Percentiles rank a stretch among this genome's conserved stretches.
These are phyloP conservation scores for Fusarium veterinarium DNA, from an alignment of 2,329 filamentous ascomycete species.

Conservation along the genomic window DNA sequence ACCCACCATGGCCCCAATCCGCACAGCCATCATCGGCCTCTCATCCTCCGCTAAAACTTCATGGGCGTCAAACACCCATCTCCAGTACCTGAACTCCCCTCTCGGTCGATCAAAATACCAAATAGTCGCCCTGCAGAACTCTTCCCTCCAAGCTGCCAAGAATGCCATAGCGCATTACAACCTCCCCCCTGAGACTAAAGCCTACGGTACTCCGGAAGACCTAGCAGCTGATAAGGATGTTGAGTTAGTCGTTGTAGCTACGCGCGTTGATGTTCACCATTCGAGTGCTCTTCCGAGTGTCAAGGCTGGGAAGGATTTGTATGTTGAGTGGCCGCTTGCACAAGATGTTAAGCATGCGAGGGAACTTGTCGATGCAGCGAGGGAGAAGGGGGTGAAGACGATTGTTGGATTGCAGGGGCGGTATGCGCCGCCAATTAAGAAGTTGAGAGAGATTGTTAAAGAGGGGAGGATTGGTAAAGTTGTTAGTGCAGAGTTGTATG, in stretches of 20 bases:
- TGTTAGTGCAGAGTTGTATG: conserved; percentile 60
- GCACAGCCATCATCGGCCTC: conserved; percentile 68
- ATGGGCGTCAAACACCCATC: conserved; percentile 67
- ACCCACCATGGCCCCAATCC: conserved; percentile 60
- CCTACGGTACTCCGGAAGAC: conserved; percentile 62
- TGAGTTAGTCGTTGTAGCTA: conserved; percentile 66
- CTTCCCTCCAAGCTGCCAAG: conserved; percentile 56
- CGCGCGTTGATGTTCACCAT: conserved; percentile 65
- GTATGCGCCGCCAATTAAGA: conserved; percentile 56
- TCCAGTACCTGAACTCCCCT: conserved; percentile 67
- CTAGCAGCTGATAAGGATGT: conserved; percentile 62
- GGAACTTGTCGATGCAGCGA: conserved; percentile 54
- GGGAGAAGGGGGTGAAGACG: conserved; percentile 50
- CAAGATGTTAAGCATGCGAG: conserved; percentile 54
- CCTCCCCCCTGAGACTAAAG: conserved; percentile 54
- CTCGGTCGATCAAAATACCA: conserved; percentile 56
- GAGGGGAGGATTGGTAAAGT: conserved; percentile 62
- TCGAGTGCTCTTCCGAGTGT: conserved; percentile 58
- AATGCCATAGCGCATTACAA: conserved; percentile 57
- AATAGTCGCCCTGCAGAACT: conserved; percentile 66
- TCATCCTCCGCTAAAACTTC: conserved; percentile 61
- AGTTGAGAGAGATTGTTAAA: conserved; percentile 58
- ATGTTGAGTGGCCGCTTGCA: conserved; percentile 69
- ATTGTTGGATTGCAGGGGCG: conserved; percentile 65
- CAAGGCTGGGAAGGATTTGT: conserved; percentile 63